Evolutionary conservation across 495 filamentous ascomycete genomes (phyloP), one percentile per base, ranked within the genome.

Genomic region (Aspergillus ellipticus): DNA sequence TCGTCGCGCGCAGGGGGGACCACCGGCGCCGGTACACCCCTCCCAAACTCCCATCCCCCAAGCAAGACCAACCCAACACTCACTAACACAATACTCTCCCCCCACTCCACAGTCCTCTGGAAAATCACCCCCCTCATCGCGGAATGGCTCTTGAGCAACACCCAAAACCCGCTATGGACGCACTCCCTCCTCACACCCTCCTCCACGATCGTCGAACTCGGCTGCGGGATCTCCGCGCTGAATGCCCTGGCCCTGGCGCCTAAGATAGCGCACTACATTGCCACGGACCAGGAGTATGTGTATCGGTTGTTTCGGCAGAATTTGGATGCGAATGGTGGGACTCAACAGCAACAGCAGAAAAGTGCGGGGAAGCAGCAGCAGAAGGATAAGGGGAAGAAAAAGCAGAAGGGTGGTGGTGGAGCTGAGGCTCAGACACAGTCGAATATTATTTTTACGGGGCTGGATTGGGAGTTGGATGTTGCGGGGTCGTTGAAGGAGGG

Each of bases 231-330:
- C 58, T 88, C 91, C 8, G 87, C 84, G 41, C 76, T 97, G 10
- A 78, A 90, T 41, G 88, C 84, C 13, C 70, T 92, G 37, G 62
- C 82, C 2, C 66, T 96, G 19, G 79, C 84, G 5, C 82, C 84
- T 1, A 70, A 65, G 1, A 75, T 96, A 31, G 54, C 72, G 5
- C 76, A 74, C 53, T 96, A 92, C 58, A 73, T 96, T 39, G 83
- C 92, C 33, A 96, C 92, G 5, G 94, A 98, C 67, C 92, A 97
- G 63, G 77, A 84, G 48, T 97, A 97, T 67, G 89, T 95, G 0
- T 74, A 85, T 22, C 86, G 82, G 54, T 73, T 92, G 0, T 75
- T 95, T 22, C 80, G 83, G 55, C 79, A 84, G 62, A 98, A 98
- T 64, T 66, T 98, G 2, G 65, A 76, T 4, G 81, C 82, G 28